A percentile compares a stretch with the other conserved stretches of the same genome.
Evolutionary conservation across 169 alveolate species (phyloP).

Genomic region (Cryptosporidium tyzzeri): DNA sequence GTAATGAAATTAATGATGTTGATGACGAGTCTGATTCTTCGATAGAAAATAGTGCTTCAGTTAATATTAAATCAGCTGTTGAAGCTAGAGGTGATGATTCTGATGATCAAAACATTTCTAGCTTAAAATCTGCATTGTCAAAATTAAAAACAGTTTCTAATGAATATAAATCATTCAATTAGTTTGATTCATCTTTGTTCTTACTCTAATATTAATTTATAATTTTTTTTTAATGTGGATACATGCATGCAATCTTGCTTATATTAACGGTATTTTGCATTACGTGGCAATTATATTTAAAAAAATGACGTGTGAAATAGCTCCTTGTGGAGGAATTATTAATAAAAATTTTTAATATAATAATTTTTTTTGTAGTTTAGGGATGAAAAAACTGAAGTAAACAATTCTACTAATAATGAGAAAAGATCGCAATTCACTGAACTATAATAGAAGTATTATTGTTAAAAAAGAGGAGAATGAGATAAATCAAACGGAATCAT

Average conservation of each 20-base stretch:
- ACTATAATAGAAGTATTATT: background rate
- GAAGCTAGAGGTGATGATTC: conserved; percentile 17
- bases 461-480: background rate
- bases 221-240: conserved; percentile 20
- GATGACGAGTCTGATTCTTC: conserved; percentile 9
- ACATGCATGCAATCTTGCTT: conserved; percentile 21
- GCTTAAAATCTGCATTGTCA: conserved; percentile 40
- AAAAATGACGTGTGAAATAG: conserved; percentile 41
- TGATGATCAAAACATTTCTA: conserved; percentile 20
- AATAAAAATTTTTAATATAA: conserved; percentile 7
- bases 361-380: conserved; percentile 33
- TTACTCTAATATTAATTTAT: background rate
- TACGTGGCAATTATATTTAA: conserved; percentile 5
- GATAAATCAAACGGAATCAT: background rate
- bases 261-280: conserved; percentile 32
- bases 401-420: background rate
- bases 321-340: conserved; percentile 2
- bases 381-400: conserved; percentile 21
- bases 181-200: background rate
- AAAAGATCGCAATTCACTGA: conserved; percentile 49
- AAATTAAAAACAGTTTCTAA: conserved; percentile 47
- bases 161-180: conserved; percentile 22
- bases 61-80: background rate
- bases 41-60: background rate
- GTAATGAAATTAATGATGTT: background rate